Conservation (phyloP, 768 basidiomycete species). For the Tylopilus cervinicoccineus region DNA sequence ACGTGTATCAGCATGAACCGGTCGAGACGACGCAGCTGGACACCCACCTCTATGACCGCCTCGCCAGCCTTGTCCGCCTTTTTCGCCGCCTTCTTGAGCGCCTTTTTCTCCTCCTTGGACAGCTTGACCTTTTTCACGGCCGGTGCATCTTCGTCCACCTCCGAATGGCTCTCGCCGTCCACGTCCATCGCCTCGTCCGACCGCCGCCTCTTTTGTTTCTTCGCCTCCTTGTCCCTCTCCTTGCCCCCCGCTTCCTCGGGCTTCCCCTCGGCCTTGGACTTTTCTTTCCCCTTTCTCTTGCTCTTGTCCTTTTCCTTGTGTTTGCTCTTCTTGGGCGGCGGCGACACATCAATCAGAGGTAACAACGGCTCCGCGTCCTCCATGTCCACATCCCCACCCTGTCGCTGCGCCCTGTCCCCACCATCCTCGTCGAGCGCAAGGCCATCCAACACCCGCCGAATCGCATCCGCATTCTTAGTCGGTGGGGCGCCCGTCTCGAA, state of each 20-base stretch:
- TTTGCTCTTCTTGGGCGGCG: conserved; percentile 63
- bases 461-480: conserved; percentile 88
- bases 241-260: conserved; percentile 22
- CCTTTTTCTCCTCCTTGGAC: conserved; percentile 85
- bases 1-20: not conserved
- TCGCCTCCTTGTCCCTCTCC: conserved; percentile 37
- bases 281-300: conserved; percentile 11
- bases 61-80: conserved; percentile 41
- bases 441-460: conserved; percentile 80
- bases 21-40: not conserved
- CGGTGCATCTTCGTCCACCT: conserved; percentile 39
- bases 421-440: conserved; percentile 61
- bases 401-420: not conserved
- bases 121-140: conserved; percentile 70
- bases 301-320: conserved; percentile 32
- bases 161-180: conserved; percentile 45
- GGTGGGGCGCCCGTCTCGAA: conserved; percentile 91
- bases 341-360: conserved; percentile 54
- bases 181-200: conserved; percentile 65
- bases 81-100: conserved; percentile 68
- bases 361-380: conserved; percentile 42
- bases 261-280: not conserved
- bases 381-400: conserved; percentile 40
- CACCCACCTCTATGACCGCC: conserved; percentile 33
- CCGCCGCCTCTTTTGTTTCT: conserved; percentile 53